These are phyloP conservation scores for Ophiosphaerella korrae DNA, from an alignment of 2,329 filamentous ascomycete genomes.

Conservation along the genomic window DNA sequence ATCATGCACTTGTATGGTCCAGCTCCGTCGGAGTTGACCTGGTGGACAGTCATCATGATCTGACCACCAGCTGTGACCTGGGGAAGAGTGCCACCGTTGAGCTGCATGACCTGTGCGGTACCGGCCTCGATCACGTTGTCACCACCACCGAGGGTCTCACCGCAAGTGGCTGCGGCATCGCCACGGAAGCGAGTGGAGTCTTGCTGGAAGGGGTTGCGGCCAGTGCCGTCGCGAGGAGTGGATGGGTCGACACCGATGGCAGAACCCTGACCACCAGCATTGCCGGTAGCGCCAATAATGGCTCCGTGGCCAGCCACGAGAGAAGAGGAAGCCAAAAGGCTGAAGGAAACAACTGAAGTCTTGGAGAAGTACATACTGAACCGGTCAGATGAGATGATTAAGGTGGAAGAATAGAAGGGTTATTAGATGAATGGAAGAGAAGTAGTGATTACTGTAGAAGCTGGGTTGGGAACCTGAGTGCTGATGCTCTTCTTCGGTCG, in stretches of 20 bases:
- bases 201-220: conserved; percentile 66
- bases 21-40: conserved; percentile 70
- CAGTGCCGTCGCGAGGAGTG: conserved; percentile 67
- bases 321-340: conserved; percentile 59
- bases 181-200: conserved; percentile 68
- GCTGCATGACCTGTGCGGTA: conserved; percentile 62
- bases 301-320: conserved; percentile 66
- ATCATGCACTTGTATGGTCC: conserved; percentile 71
- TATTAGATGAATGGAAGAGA: conserved; percentile 34
- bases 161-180: conserved; percentile 57
- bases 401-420: conserved; percentile 22
- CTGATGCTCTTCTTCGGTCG: conserved; percentile 36
- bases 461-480: conserved; percentile 42
- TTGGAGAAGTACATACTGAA: conserved; percentile 52
- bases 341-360: conserved; percentile 48
- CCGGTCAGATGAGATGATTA: conserved; percentile 41
- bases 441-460: conserved; percentile 43
- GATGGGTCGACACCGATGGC: conserved; percentile 59
- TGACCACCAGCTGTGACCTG: conserved; percentile 64
- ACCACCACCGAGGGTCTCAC: conserved; percentile 63
- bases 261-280: conserved; percentile 59
- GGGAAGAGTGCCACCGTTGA: conserved; percentile 62
- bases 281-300: conserved; percentile 63
- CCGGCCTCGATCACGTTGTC: conserved; percentile 63
- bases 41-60: conserved; percentile 67